Base-by-base conservation (phyloP, 2,329 filamentous ascomycete species). In the Ascosphaera aggregata region DNA sequence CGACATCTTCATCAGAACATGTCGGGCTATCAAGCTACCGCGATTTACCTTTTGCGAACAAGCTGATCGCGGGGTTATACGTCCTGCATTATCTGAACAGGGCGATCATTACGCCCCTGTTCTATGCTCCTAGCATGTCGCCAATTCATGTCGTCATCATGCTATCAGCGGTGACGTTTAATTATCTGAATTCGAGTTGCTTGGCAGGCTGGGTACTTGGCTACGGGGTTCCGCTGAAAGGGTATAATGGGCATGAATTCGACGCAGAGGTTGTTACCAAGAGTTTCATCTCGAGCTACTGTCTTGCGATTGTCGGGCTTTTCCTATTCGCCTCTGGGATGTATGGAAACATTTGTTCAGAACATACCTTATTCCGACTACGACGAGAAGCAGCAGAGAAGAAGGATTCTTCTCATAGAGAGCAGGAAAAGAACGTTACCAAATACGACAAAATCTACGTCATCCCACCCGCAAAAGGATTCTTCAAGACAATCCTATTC, bases 1-100 rank as follows among this genome's bases (percentile, higher is more conserved):
- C 70, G 48, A n/a, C n/a, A n/a, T n/a, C n/a, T n/a, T n/a, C n/a
- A n/a, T n/a, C n/a, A n/a, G n/a, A n/a, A n/a, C n/a, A n/a, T 40
- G 22, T 7, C 7, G 22, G 7, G 11, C 22, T 7, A 27, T 27
- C 22, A 27, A 27, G 22, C 22, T 27, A 27, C 22, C 7, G 22
- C 15, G 45, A 49, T 17, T 50, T 61, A 2, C 55, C 57, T 2
- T 34, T 46, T 2, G 47, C 51, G 31, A 58, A 56, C 36, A 54
- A 59, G 40, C 41, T 61, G 17, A 42, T 57, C 18, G 53, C 47
- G 1, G 43, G 49, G 2, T 49, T 62, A 0, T 61, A 80, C 64
- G 65, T 79, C 24, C 71, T 86, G 41, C 89, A 98, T 61, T 98
- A 98, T 64, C 47, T 73, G 52, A 91, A 98, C 65, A 81, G 89